Conservation (phyloP, 495 filamentous ascomycete genomes). For the Aspergillus indologenus region DNA sequence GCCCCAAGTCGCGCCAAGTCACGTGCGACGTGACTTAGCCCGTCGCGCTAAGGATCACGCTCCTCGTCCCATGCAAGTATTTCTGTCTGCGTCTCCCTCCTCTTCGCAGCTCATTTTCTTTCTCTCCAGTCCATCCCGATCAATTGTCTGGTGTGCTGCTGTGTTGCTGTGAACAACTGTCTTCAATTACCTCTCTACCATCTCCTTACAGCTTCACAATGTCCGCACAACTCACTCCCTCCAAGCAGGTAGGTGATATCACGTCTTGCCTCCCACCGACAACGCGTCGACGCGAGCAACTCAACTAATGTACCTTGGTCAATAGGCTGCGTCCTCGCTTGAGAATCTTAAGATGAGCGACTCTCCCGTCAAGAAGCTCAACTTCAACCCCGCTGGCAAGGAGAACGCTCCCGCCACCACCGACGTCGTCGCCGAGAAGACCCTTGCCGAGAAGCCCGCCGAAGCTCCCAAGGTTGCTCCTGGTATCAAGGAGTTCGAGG, state of each 20-base stretch:
- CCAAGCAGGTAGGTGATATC: constrained; percentile 72
- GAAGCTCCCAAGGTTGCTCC: constrained; percentile 49
- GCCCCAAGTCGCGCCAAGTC: constrained; percentile 28
- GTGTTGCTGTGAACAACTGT: constrained; percentile 25
- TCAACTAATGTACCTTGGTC: constrained; percentile 25
- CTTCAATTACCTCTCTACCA: constrained; percentile 11
- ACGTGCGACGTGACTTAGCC: constrained; percentile 47
- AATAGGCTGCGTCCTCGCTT: constrained; percentile 77
- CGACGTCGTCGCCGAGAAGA: constrained; percentile 50
- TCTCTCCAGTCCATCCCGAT: constrained; percentile 21
- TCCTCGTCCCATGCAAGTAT: constrained; percentile 33
- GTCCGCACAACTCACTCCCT: constrained; percentile 74
- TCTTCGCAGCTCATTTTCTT: constrained; percentile 24
- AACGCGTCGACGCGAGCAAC: constrained; percentile 31
- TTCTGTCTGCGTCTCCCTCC: constrained; percentile 25
- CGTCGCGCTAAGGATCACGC: constrained; percentile 45
- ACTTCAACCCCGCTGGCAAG: constrained; percentile 70
- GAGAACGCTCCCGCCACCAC: constrained; percentile 67
- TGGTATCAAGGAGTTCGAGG: constrained; percentile 67
- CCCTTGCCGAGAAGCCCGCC: constrained; percentile 45
- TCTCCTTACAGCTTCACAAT: constrained; percentile 42
- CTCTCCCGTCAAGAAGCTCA: constrained; percentile 85
- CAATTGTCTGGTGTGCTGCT: constrained; percentile 10
- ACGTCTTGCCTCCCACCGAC: constrained; percentile 33
- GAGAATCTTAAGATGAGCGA: constrained; percentile 87